Evolutionary conservation across 2,329 filamentous ascomycete species (phyloP).

Genomic region (Ceratocystis ficicola): DNA sequence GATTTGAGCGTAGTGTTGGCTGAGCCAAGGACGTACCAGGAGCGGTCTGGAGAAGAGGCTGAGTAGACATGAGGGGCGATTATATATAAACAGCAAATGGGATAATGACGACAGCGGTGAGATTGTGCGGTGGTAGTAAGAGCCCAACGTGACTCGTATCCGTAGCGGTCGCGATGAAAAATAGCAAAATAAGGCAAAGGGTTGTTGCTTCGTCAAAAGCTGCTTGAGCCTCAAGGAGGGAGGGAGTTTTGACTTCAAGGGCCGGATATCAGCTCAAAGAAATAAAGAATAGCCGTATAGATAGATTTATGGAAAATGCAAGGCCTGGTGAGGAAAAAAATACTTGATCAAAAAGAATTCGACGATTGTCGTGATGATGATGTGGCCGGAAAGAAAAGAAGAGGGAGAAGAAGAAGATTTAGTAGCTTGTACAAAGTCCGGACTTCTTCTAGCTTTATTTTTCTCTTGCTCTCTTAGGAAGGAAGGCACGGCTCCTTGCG

Average conservation of each 20-base stretch:
- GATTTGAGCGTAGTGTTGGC: background rate
- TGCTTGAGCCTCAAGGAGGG: background rate
- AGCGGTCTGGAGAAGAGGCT: conserved; percentile 88
- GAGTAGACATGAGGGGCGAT: conserved; percentile 59
- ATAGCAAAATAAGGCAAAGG: background rate
- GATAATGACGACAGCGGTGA: conserved; percentile 23
- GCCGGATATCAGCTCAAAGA: too few relatives aligned
- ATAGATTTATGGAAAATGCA: too few relatives aligned
- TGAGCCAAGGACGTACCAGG: conserved; percentile 51
- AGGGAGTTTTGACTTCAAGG: background rate
- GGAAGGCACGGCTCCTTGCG: conserved; percentile 13
- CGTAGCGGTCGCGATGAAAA: background rate
- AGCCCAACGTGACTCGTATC: background rate
- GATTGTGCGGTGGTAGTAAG: background rate
- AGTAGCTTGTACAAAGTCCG: conserved; percentile 3
- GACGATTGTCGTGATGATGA: too few relatives aligned
- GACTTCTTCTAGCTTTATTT: conserved; percentile 8
- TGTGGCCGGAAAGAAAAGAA: conserved; percentile 10
- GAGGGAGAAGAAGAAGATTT: conserved; percentile 23
- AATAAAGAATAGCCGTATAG: too few relatives aligned
- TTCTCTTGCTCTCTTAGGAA: conserved; percentile 6
- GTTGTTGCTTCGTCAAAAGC: conserved; percentile 5
- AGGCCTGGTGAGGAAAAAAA: background rate
- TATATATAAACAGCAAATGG: conserved; percentile 4
- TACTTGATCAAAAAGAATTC: background rate